Evolutionary conservation across 192 early-diverging fungal genomes (phyloP).

Genomic region (Podila epicladia): DNA sequence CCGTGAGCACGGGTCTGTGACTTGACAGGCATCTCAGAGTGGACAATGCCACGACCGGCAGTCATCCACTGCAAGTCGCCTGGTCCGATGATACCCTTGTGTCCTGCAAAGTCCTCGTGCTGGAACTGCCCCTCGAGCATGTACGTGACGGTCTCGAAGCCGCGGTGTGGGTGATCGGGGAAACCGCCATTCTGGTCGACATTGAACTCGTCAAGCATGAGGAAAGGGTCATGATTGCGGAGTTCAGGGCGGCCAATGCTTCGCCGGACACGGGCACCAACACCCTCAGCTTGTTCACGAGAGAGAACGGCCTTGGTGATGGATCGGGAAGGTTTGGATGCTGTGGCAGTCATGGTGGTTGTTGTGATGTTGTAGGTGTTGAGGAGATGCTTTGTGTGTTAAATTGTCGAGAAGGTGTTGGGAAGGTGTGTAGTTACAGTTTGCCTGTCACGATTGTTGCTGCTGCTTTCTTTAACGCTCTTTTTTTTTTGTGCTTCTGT

Average conservation of each 20-base stretch:
- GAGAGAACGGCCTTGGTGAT: slow-evolving; percentile 12
- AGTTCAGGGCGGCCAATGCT: slow-evolving; percentile 49
- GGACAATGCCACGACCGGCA: slow-evolving; percentile 25
- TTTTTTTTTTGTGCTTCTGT: too few relatives aligned
- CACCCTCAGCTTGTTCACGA: slow-evolving; percentile 76
- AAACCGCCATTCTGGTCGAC: too few relatives aligned
- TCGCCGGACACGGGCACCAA: slow-evolving; percentile 36
- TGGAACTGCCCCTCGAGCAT: too few relatives aligned
- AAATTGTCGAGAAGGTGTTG: neutral
- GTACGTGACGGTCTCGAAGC: too few relatives aligned
- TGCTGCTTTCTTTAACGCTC: neutral
- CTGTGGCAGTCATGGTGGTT: neutral
- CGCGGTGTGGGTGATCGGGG: too few relatives aligned
- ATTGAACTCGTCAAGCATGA: too few relatives aligned
- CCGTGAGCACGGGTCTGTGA: slow-evolving; percentile 51
- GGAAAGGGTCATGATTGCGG: too few relatives aligned
- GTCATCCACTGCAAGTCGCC: too few relatives aligned
- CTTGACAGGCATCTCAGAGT: slow-evolving; percentile 57
- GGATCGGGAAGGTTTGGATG: neutral
- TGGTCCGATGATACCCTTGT: too few relatives aligned
- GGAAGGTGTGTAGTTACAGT: too few relatives aligned
- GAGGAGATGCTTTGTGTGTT: neutral
- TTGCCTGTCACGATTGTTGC: neutral
- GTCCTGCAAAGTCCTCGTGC: too few relatives aligned
- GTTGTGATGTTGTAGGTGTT: neutral